Conservation (phyloP, 345 rosid genomes). For the Euphorbia peplus region DNA sequence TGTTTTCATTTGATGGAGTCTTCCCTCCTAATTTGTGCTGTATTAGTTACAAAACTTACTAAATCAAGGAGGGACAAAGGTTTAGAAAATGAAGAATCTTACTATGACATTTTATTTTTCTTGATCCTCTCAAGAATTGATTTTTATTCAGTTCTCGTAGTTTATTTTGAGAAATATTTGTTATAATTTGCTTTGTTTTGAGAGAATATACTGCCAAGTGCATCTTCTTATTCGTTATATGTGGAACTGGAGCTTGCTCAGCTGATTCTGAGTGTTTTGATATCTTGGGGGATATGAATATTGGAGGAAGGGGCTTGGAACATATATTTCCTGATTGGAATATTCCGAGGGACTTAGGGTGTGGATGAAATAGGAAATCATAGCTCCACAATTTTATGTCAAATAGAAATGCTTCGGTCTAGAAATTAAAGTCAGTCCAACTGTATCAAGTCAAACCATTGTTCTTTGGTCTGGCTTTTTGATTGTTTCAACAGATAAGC, state of each 20-base stretch:
- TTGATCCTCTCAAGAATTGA: too few relatives aligned
- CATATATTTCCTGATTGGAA: not conserved
- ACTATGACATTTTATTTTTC: not conserved
- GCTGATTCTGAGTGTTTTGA: too few relatives aligned
- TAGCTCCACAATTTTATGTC: not conserved
- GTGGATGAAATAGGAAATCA: not conserved
- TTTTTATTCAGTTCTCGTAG: too few relatives aligned
- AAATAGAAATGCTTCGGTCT: not conserved
- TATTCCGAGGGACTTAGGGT: not conserved
- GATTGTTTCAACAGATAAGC: not conserved
- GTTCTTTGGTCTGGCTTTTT: not conserved
- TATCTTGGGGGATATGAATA: too few relatives aligned
- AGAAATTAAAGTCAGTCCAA: not conserved
- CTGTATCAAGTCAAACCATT: not conserved
- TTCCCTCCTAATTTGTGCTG: not conserved
- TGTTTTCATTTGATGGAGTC: not conserved
- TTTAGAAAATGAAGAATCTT: not conserved
- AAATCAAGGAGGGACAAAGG: not conserved
- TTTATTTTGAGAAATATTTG: too few relatives aligned
- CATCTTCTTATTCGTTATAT: too few relatives aligned
- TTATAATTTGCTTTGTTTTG: too few relatives aligned
- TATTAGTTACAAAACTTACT: not conserved
- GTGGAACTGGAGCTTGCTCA: too few relatives aligned
- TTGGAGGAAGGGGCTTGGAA: not conserved
- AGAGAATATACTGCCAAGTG: too few relatives aligned